These are phyloP conservation scores for Aechmea fasciata DNA, from an alignment of 176 grass and related monocot species.

Conservation along the genomic window DNA sequence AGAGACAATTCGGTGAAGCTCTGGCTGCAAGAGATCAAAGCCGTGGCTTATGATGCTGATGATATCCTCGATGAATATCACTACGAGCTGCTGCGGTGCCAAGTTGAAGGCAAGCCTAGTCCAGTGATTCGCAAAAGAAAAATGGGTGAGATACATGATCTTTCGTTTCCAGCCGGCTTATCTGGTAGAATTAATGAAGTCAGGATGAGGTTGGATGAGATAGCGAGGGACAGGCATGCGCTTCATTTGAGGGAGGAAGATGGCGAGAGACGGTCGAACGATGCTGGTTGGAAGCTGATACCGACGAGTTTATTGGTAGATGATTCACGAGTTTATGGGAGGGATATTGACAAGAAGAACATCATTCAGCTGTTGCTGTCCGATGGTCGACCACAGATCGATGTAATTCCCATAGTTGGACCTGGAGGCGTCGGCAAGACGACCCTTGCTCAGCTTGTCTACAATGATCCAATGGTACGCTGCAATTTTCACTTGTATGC, in stretches of 20 bases:
- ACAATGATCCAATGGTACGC: neutral
- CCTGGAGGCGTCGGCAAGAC: neutral
- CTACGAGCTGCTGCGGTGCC: neutral
- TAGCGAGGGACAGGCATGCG: neutral
- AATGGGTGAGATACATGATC: conserved; percentile 2
- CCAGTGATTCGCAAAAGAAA: neutral
- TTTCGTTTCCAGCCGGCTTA: neutral
- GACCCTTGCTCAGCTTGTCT: neutral
- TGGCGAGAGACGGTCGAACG: neutral
- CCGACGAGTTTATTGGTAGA: neutral
- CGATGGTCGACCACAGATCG: neutral
- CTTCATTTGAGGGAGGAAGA: neutral
- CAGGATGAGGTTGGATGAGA: conserved; percentile 11
- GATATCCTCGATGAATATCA: neutral
- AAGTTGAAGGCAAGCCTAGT: neutral
- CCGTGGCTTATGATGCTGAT: conserved; percentile 10
- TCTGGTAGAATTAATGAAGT: conserved; percentile 2
- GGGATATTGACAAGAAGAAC: conserved; percentile 3
- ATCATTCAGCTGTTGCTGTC: conserved; percentile 6
- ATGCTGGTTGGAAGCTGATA: neutral
- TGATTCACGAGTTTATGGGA: neutral
- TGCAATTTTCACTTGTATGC: neutral
- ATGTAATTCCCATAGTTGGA: neutral
- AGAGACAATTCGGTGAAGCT: conserved; percentile 3
- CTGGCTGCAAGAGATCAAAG: conserved; percentile 6